Evolutionary conservation across 495 filamentous ascomycete species (phyloP).

Genomic region (Pyrenula massariospora): DNA sequence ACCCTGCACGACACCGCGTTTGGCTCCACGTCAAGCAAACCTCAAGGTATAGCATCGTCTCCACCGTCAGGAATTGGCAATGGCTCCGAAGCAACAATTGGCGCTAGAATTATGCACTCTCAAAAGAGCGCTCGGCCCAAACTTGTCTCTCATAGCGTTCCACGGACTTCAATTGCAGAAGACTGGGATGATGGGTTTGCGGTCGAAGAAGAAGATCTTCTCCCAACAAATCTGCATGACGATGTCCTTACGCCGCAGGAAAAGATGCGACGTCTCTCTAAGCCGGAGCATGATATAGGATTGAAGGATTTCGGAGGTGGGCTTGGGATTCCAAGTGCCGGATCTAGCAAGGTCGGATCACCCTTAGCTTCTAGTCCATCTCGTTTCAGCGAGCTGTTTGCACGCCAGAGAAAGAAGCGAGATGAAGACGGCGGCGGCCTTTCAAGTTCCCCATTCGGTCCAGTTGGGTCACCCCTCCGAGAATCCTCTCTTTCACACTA

Average conservation of each 20-base stretch:
- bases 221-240: conserved; percentile 79
- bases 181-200: conserved; percentile 78
- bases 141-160: conserved; percentile 71
- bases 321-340: conserved; percentile 46
- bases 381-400: conserved; percentile 77
- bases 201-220: conserved; percentile 89
- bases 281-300: conserved; percentile 51
- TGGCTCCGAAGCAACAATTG: conserved; percentile 31
- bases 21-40: conserved; percentile 48
- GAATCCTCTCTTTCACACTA: conserved; percentile 51
- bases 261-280: conserved; percentile 71
- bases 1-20: conserved; percentile 78
- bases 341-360: conserved; percentile 67
- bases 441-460: conserved; percentile 52
- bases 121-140: conserved; percentile 53
- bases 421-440: conserved; percentile 51
- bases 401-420: conserved; percentile 56
- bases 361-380: conserved; percentile 72
- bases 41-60: conserved; percentile 49
- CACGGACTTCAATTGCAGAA: conserved; percentile 49
- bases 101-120: conserved; percentile 74
- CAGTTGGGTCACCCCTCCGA: conserved; percentile 87
- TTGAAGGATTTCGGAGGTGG: conserved; percentile 38
- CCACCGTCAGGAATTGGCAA: conserved; percentile 42
- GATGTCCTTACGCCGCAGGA: conserved; percentile 90